Conservation (phyloP, 2,329 filamentous ascomycete species). For the Pezizomycotina sp. region DNA sequence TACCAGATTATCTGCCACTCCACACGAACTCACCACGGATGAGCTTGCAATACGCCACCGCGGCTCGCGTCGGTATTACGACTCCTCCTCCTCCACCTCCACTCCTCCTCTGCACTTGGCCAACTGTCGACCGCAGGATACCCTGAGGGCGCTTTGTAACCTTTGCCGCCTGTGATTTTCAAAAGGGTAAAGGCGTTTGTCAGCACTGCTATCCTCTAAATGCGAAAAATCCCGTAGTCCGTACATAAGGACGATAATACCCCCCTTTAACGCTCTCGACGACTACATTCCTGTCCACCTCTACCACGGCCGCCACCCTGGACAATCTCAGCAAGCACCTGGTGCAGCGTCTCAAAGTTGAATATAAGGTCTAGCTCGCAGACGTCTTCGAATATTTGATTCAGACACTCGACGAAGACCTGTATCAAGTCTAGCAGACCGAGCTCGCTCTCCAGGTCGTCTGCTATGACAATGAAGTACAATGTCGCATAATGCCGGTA, state of each 20-base stretch:
- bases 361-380: slow-evolving; percentile 98
- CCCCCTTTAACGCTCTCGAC: slow-evolving; percentile 81
- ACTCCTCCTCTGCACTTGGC: slow-evolving; percentile 10
- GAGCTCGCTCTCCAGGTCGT: slow-evolving; percentile 85
- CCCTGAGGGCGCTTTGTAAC: slow-evolving; percentile 18
- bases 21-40: slow-evolving; percentile 19
- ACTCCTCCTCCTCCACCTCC: slow-evolving; percentile 8
- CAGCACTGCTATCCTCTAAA: background rate
- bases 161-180: slow-evolving; percentile 13
- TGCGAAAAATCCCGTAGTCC: background rate
- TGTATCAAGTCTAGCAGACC: slow-evolving; percentile 93
- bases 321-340: slow-evolving; percentile 81
- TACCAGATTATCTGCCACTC: slow-evolving; percentile 18
- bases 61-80: slow-evolving; percentile 11
- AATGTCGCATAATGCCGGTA: slow-evolving; percentile 97
- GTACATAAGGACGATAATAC: slow-evolving; percentile 31
- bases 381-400: slow-evolving; percentile 92
- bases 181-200: background rate
- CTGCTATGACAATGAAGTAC: slow-evolving; percentile 96
- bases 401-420: slow-evolving; percentile 90
- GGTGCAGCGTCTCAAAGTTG: slow-evolving; percentile 94
- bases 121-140: slow-evolving; percentile 10
- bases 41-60: slow-evolving; percentile 17
- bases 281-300: slow-evolving; percentile 49
- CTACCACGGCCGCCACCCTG: slow-evolving; percentile 86